phyloP scores from a whole-genome alignment of 2,329 filamentous ascomycete genomes.

The Byssothecium circinans region DNA sequence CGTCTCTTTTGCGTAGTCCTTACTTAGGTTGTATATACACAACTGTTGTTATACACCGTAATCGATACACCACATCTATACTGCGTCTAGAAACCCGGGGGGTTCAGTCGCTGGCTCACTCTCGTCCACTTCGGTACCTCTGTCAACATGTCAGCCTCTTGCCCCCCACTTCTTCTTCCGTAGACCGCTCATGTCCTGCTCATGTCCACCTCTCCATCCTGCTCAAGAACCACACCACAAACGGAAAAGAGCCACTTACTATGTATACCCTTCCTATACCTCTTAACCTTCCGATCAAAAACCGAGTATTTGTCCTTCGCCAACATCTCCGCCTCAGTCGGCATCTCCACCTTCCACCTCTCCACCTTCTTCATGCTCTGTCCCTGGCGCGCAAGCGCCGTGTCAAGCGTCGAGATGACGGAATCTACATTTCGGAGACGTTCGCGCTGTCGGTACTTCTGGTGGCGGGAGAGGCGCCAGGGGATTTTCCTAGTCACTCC shows the following conservation, averaged over 20 bases:
- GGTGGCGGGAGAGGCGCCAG: slow-evolving; percentile 85
- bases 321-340: slow-evolving; percentile 91
- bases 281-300: slow-evolving; percentile 94
- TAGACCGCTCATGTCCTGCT: too few species aligned
- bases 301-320: slow-evolving; percentile 97
- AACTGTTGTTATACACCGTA: slow-evolving; percentile 30
- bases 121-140: slow-evolving; percentile 76
- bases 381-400: slow-evolving; percentile 71
- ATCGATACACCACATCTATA: neutral
- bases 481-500: slow-evolving; percentile 77
- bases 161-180: too few species aligned
- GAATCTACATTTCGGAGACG: slow-evolving; percentile 71
- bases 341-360: slow-evolving; percentile 95
- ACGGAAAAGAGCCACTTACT: slow-evolving; percentile 65
- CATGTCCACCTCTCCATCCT: too few species aligned
- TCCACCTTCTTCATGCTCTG: slow-evolving; percentile 75
- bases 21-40: slow-evolving; percentile 24
- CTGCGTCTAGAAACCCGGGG: slow-evolving; percentile 76
- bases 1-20: too few species aligned
- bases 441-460: slow-evolving; percentile 36
- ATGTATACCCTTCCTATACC: slow-evolving; percentile 95
- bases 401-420: slow-evolving; percentile 81
- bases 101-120: slow-evolving; percentile 90
- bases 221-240: neutral
- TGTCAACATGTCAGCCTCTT: slow-evolving; percentile 62